Conservation (phyloP, 2,329 filamentous ascomycete genomes). For the Cordyceps cicadae region DNA sequence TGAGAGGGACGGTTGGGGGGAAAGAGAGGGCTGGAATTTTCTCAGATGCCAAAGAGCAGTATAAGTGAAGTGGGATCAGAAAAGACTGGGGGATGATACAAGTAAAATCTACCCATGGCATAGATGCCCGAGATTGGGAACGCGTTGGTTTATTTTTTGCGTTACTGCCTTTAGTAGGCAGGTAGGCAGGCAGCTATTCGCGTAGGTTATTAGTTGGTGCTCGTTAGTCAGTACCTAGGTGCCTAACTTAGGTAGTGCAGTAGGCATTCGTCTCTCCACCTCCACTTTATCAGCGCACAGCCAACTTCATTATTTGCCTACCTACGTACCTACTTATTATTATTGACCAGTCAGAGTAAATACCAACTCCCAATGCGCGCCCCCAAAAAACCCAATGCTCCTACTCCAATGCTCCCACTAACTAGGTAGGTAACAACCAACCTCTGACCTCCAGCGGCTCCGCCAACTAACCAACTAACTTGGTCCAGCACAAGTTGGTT, state of each 20-base stretch:
- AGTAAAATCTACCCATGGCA: neutral
- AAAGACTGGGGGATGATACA: neutral
- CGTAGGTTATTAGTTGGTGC: too few species aligned
- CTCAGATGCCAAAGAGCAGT: neutral
- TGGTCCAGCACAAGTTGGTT: too few species aligned
- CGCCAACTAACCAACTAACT: too few species aligned
- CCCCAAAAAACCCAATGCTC: neutral
- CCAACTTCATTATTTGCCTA: neutral
- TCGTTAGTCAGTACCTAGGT: too few species aligned
- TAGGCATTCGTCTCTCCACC: neutral
- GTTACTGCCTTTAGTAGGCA: too few species aligned
- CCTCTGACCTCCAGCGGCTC: too few species aligned
- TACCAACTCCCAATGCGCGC: neutral
- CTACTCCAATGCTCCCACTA: neutral
- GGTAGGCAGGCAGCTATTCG: too few species aligned
- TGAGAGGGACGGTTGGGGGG: neutral
- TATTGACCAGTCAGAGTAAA: neutral
- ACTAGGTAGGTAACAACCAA: too few species aligned
- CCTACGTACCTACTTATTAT: too few species aligned
- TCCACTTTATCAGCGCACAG: conserved; percentile 6
- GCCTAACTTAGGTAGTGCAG: too few species aligned
- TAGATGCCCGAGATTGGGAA: too few species aligned
- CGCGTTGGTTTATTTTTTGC: too few species aligned
- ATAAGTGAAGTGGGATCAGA: neutral
- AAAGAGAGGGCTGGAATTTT: neutral